Conservation (phyloP, 2,329 filamentous ascomycete genomes). For the Tolypocladium nubicola region DNA sequence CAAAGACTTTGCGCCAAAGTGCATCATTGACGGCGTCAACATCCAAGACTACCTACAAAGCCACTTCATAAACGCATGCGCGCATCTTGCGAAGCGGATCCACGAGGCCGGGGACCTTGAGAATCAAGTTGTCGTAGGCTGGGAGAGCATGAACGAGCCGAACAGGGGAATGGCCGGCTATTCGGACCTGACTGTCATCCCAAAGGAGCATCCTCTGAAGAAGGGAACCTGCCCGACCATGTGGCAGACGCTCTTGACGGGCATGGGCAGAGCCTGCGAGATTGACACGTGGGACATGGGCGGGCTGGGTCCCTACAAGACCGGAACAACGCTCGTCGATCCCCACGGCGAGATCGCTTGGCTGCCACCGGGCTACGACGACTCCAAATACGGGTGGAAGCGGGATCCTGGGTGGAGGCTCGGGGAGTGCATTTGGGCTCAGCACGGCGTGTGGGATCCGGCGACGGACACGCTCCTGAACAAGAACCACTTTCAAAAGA, state of each 20-base stretch:
- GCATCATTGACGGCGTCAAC: conserved; percentile 86
- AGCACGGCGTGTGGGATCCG: conserved; percentile 92
- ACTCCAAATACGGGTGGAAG: conserved; percentile 82
- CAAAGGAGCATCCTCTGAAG: conserved; percentile 78
- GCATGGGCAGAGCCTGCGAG: conserved; percentile 84
- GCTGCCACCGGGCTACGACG: conserved; percentile 74
- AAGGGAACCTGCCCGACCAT: conserved; percentile 89
- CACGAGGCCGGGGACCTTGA: conserved; percentile 84
- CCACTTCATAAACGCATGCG: conserved; percentile 73
- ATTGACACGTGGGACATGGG: conserved; percentile 91
- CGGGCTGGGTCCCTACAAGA: conserved; percentile 82
- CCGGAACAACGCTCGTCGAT: conserved; percentile 72
- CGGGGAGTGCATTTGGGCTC: conserved; percentile 93
- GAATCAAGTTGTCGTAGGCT: conserved; percentile 80
- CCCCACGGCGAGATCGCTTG: conserved; percentile 78
- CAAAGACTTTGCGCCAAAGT: conserved; percentile 86
- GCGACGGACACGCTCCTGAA: conserved; percentile 63
- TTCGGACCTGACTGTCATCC: conserved; percentile 70
- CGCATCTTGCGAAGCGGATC: conserved; percentile 73
- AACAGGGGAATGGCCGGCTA: conserved; percentile 81
- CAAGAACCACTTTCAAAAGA: conserved; percentile 80
- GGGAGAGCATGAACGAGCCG: conserved; percentile 95
- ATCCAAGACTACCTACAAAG: conserved; percentile 91
- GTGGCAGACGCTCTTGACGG: conserved; percentile 86
- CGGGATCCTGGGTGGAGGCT: conserved; percentile 81